Evolutionary conservation across 768 basidiomycete species (phyloP), one percentile per base, ranked within the genome.

Genomic region (Tephrocybe sp.): DNA sequence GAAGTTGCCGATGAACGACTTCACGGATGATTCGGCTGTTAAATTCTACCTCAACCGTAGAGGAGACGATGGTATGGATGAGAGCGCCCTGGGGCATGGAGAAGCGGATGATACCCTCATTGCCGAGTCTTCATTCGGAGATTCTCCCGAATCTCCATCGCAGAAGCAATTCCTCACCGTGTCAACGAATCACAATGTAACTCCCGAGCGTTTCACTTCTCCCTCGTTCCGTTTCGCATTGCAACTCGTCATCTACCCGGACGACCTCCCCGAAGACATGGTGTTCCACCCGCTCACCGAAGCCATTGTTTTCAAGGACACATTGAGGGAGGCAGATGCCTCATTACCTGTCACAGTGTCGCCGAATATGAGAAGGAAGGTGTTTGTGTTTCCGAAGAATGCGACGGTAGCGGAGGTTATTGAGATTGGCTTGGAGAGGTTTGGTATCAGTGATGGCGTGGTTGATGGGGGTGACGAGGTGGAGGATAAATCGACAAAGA

Each of bases 391-490:
- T 69, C 91, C 95, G 1, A 88, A 91, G 67, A 98, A 97, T 59
- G 85, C 89, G 29, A 98, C 92, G 0, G 97, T 97, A 3, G 91
- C 94, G 0, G 97, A 99, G 67, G 94, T 94, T 12, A 92, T 97
- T 31, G 97, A 99, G 65, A 74, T 90, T 30, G 89, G 87, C 4
- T 64, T 99, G 54, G 97, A 97, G 61, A 71, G 93, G 50, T 97
- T 98, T 61, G 97, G 97, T 2, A 97, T 99, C 48, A 72, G 81
- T 29, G 95, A 97, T 31, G 97, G 94, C n/a, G 93, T 99, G 1
- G 95, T 98, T 2, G 94, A 97, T 64, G 97, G 97, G 2, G 97
- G 97, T 1, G 97, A 99, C 64, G 95, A 97, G 61, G 81, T 99
- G 1, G 97, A 99, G 67, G 95, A 97, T 63, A 94, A 95, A 64